These are phyloP conservation scores for Phanerodontia chrysosporium DNA, from an alignment of 768 basidiomycete species.

Conservation along the genomic window DNA sequence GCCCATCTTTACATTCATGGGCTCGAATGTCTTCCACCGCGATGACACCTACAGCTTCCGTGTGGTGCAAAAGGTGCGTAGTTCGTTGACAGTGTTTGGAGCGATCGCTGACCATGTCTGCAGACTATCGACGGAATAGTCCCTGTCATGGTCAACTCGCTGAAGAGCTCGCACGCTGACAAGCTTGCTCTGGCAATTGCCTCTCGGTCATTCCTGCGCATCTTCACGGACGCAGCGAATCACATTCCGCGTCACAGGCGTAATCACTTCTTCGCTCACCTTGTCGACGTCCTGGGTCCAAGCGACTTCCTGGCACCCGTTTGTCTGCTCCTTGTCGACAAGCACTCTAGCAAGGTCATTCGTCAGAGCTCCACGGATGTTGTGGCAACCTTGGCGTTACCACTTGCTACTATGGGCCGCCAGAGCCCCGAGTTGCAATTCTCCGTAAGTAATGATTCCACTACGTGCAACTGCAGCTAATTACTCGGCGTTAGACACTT, in stretches of 20 bases:
- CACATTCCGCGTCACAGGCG: conserved; percentile 93
- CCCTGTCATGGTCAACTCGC: conserved; percentile 83
- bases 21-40: conserved; percentile 94
- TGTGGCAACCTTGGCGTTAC: conserved; percentile 56
- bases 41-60: conserved; percentile 95
- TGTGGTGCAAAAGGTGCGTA: conserved; percentile 81
- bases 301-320: conserved; percentile 79
- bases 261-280: conserved; percentile 84
- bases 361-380: conserved; percentile 61
- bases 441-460: conserved; percentile 35
- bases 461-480: too few relatives aligned
- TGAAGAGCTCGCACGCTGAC: conserved; percentile 52
- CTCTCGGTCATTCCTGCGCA: conserved; percentile 76
- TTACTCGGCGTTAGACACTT: too few relatives aligned
- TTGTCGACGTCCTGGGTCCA: conserved; percentile 78
- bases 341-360: conserved; percentile 61
- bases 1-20: conserved; percentile 99
- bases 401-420: conserved; percentile 61
- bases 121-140: conserved; percentile 93
- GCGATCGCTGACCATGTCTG: neutral
- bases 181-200: conserved; percentile 61
- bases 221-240: conserved; percentile 90
- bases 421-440: conserved; percentile 45
- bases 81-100: too few relatives aligned
- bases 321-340: conserved; percentile 82